Percentiles rank a stretch among this genome's conserved stretches.
phyloP scores from a whole-genome alignment of 2,329 filamentous ascomycete genomes.

The Aureobasidium sp. region DNA sequence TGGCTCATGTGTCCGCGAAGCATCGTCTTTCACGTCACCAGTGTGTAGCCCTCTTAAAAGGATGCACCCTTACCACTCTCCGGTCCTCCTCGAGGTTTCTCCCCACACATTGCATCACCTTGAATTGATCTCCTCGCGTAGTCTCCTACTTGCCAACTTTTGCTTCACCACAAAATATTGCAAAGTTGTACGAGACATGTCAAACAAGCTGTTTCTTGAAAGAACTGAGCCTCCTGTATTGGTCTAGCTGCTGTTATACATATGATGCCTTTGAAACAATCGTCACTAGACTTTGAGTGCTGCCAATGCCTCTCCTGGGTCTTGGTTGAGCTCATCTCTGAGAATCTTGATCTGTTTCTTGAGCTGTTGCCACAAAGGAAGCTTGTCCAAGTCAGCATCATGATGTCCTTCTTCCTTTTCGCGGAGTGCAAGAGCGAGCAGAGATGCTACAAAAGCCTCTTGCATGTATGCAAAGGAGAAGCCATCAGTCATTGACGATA shows the following conservation, averaged over 20 bases:
- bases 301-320: neutral
- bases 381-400: constrained; percentile 41
- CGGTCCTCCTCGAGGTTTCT: neutral
- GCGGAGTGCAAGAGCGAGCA: constrained; percentile 45
- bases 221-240: neutral
- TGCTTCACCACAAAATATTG: neutral
- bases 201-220: neutral
- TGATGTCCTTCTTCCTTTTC: constrained; percentile 24
- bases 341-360: constrained; percentile 57
- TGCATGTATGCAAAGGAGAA: constrained; percentile 65
- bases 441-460: constrained; percentile 58
- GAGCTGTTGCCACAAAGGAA: constrained; percentile 55
- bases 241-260: neutral
- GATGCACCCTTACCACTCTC: neutral
- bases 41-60: neutral
- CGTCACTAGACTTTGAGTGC: neutral
- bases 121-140: neutral
- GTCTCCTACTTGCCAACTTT: neutral
- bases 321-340: constrained; percentile 48
- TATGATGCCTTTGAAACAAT: neutral
- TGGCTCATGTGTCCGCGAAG: neutral
- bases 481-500: constrained; percentile 53
- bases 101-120: neutral
- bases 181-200: neutral
- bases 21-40: neutral